Conservation (phyloP, 345 rosid genomes). For the Syzygium grande region DNA sequence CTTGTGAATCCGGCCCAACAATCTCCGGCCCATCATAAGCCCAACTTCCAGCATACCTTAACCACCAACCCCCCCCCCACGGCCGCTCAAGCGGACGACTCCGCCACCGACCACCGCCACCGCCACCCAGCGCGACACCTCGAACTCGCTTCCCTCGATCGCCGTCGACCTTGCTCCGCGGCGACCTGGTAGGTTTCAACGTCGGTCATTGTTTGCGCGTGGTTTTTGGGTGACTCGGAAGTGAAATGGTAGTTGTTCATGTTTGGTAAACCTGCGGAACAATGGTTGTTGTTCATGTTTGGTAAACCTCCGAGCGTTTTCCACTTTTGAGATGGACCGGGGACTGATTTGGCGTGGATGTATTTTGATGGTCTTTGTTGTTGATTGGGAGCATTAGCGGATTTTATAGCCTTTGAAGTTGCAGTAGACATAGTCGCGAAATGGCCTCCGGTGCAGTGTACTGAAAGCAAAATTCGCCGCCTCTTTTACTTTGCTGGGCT, state of each 20-base stretch:
- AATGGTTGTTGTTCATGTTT: not conserved
- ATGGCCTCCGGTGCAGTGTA: not conserved
- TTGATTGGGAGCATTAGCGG: not conserved
- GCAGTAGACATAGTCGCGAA: not conserved
- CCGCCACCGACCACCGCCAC: not conserved
- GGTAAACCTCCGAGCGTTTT: not conserved
- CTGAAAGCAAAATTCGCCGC: not conserved
- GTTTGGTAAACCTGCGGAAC: not conserved
- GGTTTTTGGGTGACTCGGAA: not conserved
- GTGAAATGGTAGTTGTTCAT: not conserved
- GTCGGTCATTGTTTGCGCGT: not conserved
- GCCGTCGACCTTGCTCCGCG: not conserved
- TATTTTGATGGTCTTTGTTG: not conserved
- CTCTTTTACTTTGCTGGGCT: not conserved
- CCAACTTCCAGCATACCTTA: not conserved
- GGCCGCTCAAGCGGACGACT: not conserved
- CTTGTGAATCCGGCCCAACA: not conserved
- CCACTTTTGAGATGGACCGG: not conserved
- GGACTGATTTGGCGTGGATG: not conserved
- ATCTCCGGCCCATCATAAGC: not conserved
- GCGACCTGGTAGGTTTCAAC: not conserved
- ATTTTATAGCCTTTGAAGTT: not conserved
- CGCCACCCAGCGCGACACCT: not conserved
- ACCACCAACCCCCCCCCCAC: not conserved
- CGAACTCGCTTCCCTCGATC: not conserved